Evolutionary conservation across 371 early-diverging fungal species (phyloP), one percentile per base, ranked within the genome.

Genomic region (Phascolomyces articulosus): DNA sequence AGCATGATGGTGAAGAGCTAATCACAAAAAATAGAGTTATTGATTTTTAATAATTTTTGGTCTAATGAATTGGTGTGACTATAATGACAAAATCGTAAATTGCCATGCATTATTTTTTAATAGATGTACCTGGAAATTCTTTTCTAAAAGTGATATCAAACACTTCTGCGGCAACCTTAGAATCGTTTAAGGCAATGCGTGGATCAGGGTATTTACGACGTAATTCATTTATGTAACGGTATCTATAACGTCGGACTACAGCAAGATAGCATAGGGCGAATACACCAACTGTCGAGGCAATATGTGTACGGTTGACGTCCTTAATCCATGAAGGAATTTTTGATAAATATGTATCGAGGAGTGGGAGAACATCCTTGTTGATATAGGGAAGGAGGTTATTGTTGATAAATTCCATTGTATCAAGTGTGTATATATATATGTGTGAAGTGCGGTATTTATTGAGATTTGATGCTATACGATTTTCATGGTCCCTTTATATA

Each of bases 131-230:
- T 29, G 83, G 83, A 44, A 84, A 84, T 23, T 84, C 85, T 53
- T 56, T 71, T 18, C 78, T 59, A 44, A 66, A 58, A 9, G 73
- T 60, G 26, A 55, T 24, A 20, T 76, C 70, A n/a, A 60, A 72
- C 8, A 82, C 63, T 28, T 80, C 82, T 18, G 66, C 64, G 23
- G 85, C 85, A 56, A 78, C 68, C n/a, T 72, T 69, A 21, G 65
- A 60, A 40, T 81, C 64, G 20, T 77, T 49, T 0, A 85, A 56
- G 1, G 80, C 72, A 11, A 78, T 57, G 1, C 71, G 66, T 6
- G 85, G 80, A 55, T 85, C 78, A 0, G 85, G 85, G 16, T 82
- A 85, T 57, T 83, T 79, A 59, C 62, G 58, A 0, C 73, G 66
- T 9, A 85, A 49, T 6, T 44, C 38, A 23, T 78, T 68, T n/a